These are phyloP conservation scores for Diaporthe citrichinensis DNA, from an alignment of 2,329 filamentous ascomycete species.

Conservation along the genomic window DNA sequence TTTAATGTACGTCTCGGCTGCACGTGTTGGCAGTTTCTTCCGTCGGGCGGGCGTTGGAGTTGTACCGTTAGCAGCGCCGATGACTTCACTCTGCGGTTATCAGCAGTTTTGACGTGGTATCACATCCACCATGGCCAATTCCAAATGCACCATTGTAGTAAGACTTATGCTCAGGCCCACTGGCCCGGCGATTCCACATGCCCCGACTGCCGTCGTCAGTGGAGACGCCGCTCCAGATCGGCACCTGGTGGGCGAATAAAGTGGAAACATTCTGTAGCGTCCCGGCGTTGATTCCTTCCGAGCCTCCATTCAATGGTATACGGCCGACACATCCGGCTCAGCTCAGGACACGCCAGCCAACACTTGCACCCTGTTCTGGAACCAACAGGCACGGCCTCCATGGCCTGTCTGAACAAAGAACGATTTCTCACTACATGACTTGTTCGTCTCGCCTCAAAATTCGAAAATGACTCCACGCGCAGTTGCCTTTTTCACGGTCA, in stretches of 20 bases:
- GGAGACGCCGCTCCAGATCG: not conserved
- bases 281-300: not conserved
- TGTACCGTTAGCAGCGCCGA: not conserved
- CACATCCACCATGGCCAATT: not conserved
- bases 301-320: not conserved
- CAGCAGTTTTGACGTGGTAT: not conserved
- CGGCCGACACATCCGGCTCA: constrained; percentile 9
- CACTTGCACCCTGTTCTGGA: not conserved
- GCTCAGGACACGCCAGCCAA: not conserved
- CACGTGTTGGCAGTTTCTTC: not conserved
- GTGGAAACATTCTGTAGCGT: not conserved
- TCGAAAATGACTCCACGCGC: not conserved
- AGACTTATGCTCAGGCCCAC: constrained; percentile 23
- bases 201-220: constrained; percentile 5
- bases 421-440: too few relatives aligned
- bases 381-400: too few relatives aligned
- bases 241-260: not conserved
- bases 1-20: not conserved
- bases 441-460: too few relatives aligned
- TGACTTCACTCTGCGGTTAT: constrained; percentile 27
- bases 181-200: not conserved
- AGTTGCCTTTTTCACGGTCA: not conserved
- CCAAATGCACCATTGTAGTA: not conserved
- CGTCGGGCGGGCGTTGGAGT: constrained; percentile 14
- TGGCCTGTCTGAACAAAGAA: too few relatives aligned